Conservation (phyloP, 768 basidiomycete genomes). For the Polyporus arcularius region DNA sequence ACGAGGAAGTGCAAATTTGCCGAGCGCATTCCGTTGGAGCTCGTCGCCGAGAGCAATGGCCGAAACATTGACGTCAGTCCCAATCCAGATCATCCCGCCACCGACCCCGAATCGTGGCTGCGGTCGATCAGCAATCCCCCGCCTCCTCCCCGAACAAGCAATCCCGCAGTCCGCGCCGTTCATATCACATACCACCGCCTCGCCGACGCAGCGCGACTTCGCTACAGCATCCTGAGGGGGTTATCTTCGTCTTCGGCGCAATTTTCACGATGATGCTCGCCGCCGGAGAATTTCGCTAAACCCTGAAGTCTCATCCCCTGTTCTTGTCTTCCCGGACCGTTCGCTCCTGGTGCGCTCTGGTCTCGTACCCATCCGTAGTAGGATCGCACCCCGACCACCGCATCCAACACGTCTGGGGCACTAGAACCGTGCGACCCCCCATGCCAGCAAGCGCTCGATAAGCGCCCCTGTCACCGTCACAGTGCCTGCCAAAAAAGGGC, state of each 20-base stretch:
- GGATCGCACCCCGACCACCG: no score
- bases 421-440: no score
- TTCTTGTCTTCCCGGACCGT: no score
- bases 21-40: not conserved
- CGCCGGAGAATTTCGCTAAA: no score
- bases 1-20: not conserved
- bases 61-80: constrained; percentile 11
- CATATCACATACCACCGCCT: not conserved
- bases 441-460: no score
- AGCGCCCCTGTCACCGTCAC: no score
- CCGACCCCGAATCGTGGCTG: not conserved
- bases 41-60: constrained; percentile 1
- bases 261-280: no score
- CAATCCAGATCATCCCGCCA: not conserved
- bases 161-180: not conserved
- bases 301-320: not conserved
- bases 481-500: no score
- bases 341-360: no score
- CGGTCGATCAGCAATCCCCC: not conserved
- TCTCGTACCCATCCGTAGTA: no score
- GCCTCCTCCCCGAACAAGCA: not conserved
- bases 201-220: not conserved
- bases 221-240: not conserved
- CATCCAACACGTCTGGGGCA: no score
- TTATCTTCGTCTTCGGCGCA: not conserved